Base-by-base conservation (phyloP, 179 eudicot species). In the Spinacia oleracea region DNA sequence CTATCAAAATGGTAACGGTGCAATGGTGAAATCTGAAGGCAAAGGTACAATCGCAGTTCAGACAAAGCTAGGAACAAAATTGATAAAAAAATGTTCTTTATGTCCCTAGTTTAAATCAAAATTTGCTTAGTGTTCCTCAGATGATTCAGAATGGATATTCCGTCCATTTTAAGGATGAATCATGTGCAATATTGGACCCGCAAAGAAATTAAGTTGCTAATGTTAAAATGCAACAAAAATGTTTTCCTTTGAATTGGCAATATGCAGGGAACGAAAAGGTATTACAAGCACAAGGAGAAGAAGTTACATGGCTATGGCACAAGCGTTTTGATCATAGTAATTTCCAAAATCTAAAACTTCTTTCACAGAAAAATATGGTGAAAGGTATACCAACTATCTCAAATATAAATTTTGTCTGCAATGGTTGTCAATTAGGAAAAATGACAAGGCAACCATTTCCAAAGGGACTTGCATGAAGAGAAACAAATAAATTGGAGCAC, bases 71-170 rank as follows among this genome's bases (percentile, higher is more conserved):
- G 63, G 31, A 23, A 53, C 58, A 53, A 53, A 58, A 10, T 6
- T 58, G 29, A 58, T 58, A 7, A 58, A 58, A 58, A 23, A 15
- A 58, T 58, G 63, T 58, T 9, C 29, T 58, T 58, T 58, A 58
- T 58, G 63, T 23, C 29, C 63, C 63, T 58, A 23, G 63, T 23
- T 58, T 58, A 53, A 53, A 58, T 58, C 29, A 58, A 23, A 58
- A 58, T 58, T 58, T 58, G 14, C 63, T 58, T 23, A 58, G 63
- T 58, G 63, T 58, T 58, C 63, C 63, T 58, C 31, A 58, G 11
- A 58, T 58, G 29, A 9, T 58, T 23, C 63, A 23, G 29, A 58
- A 58, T n/a, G n/a, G n/a, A n/a, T n/a, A n/a, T n/a, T n/a, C n/a
- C n/a, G n/a, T n/a, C n/a, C n/a, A n/a, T n/a, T n/a, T n/a, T n/a